Conservation (phyloP, 306 rosid species). For the Quercus robur region DNA sequence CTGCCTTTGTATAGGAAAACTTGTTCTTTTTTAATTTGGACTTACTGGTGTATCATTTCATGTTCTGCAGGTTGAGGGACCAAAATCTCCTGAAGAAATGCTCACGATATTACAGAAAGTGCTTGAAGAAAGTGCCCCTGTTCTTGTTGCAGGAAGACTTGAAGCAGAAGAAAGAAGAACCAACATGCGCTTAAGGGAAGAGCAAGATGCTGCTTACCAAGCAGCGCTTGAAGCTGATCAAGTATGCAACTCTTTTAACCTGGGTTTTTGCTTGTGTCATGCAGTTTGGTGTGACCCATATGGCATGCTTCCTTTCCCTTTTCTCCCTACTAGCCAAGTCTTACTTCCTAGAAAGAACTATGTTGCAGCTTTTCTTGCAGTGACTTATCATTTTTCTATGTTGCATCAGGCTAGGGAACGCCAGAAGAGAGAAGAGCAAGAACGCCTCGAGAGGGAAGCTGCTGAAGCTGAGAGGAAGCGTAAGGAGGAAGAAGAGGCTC, state of each 20-base stretch:
- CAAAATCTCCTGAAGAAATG: slow-evolving; percentile 86
- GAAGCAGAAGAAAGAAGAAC: slow-evolving; percentile 91
- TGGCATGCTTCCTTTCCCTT: slow-evolving; percentile 4
- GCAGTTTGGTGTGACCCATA: neutral
- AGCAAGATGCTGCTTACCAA: slow-evolving; percentile 98
- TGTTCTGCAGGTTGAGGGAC: slow-evolving; percentile 79
- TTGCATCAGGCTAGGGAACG: slow-evolving; percentile 82
- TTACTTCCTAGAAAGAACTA: slow-evolving; percentile 14
- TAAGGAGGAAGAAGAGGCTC: slow-evolving; percentile 88
- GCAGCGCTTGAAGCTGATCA: slow-evolving; percentile 99
- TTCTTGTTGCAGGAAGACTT: slow-evolving; percentile 75
- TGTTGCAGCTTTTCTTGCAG: slow-evolving; percentile 9
- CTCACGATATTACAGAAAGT: slow-evolving; percentile 69
- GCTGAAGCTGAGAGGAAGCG: slow-evolving; percentile 88
- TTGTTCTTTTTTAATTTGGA: slow-evolving; percentile 6
- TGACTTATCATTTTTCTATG: slow-evolving; percentile 23
- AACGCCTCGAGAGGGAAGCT: slow-evolving; percentile 89
- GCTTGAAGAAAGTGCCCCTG: slow-evolving; percentile 87
- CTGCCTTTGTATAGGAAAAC: neutral
- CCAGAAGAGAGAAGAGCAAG: slow-evolving; percentile 89
- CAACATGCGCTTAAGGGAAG: slow-evolving; percentile 82
- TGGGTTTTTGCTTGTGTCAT: neutral
- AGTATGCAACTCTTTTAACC: slow-evolving; percentile 44
- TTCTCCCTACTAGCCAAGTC: slow-evolving; percentile 1
- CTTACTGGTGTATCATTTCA: slow-evolving; percentile 9